These are phyloP conservation scores for Thelonectria olida DNA, from an alignment of 2,329 filamentous ascomycete species.

Conservation along the genomic window DNA sequence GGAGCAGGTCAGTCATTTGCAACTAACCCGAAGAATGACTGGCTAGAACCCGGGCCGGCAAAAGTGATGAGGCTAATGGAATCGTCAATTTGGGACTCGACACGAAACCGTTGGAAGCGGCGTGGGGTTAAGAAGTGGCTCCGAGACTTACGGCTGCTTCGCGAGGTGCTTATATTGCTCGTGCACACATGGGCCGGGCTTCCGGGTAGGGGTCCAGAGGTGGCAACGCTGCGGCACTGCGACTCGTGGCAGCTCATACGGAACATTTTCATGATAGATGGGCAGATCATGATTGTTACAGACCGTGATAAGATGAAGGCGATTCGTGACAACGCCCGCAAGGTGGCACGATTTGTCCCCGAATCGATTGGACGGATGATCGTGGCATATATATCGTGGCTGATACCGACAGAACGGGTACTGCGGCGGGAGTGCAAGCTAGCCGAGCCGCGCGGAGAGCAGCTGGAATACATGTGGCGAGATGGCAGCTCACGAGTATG, in stretches of 20 bases:
- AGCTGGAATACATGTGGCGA: background rate
- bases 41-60: background rate
- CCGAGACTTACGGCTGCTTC: background rate
- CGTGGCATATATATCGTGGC: slow-evolving; percentile 15
- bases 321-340: slow-evolving; percentile 2
- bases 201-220: slow-evolving; percentile 19
- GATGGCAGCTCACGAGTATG: background rate
- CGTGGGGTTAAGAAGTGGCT: slow-evolving; percentile 8
- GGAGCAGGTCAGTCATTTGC: slow-evolving; percentile 22
- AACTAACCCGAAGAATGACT: slow-evolving; percentile 20
- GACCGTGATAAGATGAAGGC: slow-evolving; percentile 23
- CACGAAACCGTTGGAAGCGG: slow-evolving; percentile 6
- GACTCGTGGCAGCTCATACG: slow-evolving; percentile 13
- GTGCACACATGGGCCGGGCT: slow-evolving; percentile 18
- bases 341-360: slow-evolving; percentile 19
- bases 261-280: slow-evolving; percentile 21
- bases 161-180: slow-evolving; percentile 2
- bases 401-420: background rate
- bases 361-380: slow-evolving; percentile 11
- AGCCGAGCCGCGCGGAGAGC: background rate
- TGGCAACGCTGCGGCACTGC: slow-evolving; percentile 20
- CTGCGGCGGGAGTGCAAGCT: background rate
- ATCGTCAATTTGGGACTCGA: slow-evolving; percentile 7
- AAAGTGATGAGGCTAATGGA: background rate
- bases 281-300: slow-evolving; percentile 20